These are phyloP conservation scores for Sinapis alba DNA, from an alignment of 441 rosid species.

Conservation along the genomic window DNA sequence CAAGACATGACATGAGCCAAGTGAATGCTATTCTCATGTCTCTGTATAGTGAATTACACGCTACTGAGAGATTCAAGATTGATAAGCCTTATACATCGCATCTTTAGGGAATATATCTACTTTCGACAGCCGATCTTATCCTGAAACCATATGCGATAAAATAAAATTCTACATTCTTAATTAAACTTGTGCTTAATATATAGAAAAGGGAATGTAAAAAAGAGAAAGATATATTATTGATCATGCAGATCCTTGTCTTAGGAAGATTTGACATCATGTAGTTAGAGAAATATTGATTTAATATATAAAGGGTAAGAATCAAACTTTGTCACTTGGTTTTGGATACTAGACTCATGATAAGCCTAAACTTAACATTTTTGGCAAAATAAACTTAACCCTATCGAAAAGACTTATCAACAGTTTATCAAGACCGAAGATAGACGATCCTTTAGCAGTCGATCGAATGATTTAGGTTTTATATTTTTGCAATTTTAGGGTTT, in stretches of 20 bases:
- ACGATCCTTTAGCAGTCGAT: not conserved
- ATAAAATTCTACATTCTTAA: not conserved
- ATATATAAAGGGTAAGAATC: not conserved
- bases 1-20: not conserved
- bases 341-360: too few relatives aligned
- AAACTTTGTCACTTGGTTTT: not conserved
- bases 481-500: not conserved
- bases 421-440: not conserved
- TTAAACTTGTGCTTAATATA: not conserved
- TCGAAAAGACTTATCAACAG: not conserved
- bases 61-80: conserved; percentile 3
- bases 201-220: not conserved
- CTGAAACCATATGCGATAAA: not conserved
- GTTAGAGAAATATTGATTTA: not conserved
- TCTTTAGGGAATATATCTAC: not conserved
- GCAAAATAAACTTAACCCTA: too few relatives aligned
- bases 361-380: not conserved
- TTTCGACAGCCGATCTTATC: not conserved
- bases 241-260: not conserved
- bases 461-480: not conserved
- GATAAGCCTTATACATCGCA: conserved; percentile 3
- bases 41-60: conserved; percentile 7
- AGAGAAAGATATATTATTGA: not conserved
- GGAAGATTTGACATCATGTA: not conserved
- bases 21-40: not conserved